Base-by-base conservation (phyloP, 805 yeast genomes). In the Cyberlindnera subsufficiens region DNA sequence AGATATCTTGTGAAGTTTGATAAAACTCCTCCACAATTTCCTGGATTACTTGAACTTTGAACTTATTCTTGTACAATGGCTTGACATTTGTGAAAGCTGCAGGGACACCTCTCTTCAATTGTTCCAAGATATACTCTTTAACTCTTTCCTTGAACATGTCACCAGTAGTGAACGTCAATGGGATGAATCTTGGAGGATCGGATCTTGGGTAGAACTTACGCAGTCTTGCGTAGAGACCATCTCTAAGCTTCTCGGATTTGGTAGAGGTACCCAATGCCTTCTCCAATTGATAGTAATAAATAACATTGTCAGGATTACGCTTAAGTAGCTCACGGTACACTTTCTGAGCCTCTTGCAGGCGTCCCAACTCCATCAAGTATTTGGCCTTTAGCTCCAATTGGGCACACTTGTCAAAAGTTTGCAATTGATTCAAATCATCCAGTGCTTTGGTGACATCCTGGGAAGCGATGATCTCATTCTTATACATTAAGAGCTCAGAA, bases 61-160 rank as follows among this genome's bases (percentile, higher is more conserved):
- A 8, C 3, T 45, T 27, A 39, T 69, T 74, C 42, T 68, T 72
- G 65, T 86, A 87, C 50, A 89, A 69, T 1, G 95, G 86, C 64
- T 90, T 89, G 39, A 93, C 78, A 53, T 86, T 83, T 42, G 83
- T 83, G 65, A 90, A 93, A 5, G 93, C 75, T 1, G 96, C 86
- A 5, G 98, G 98, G 30, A 89, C 93, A 33, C 96, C 95, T 43
- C 88, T 75, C 48, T 73, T 66, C 54, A 93, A 73, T 56, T 82
- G 86, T 4, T 70, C 62, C 5, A 73, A 45, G 37, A 90, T 63
- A 59, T 89, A 93, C 3, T 61, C 60, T 27, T 64, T 53, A 6
- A 77, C 79, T 42, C 74, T 74, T 9, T 45, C 46, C 35, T 63
- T 65, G 54, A 82, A 78, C 37, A 70, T 61, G 9, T 72, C 74